Percentiles rank a stretch among this genome's conserved stretches.
Evolutionary conservation across 164 flowering plant genomes (phyloP).

Genomic region (Litsea cubeba): DNA sequence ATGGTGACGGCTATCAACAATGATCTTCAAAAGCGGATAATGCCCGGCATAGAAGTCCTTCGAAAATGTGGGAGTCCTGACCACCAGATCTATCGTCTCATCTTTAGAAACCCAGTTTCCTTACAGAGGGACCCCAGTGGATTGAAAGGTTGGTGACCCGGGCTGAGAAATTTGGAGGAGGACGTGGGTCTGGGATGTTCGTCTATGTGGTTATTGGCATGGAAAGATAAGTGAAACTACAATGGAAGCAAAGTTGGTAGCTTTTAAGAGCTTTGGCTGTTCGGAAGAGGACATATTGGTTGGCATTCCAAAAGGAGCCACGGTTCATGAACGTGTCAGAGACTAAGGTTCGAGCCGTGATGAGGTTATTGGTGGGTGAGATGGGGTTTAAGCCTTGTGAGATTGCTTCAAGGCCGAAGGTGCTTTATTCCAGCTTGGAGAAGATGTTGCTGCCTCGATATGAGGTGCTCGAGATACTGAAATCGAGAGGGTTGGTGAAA

Average conservation of each 20-base stretch:
- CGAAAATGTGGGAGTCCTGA: constrained; percentile 4
- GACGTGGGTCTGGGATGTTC: constrained; percentile 5
- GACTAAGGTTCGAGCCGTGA: too few species aligned
- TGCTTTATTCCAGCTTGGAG: too few species aligned
- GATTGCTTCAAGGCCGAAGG: too few species aligned
- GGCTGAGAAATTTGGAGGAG: constrained; percentile 7
- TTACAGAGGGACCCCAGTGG: background rate
- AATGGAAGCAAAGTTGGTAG: constrained; percentile 5
- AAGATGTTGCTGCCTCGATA: too few species aligned
- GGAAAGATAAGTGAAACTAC: background rate
- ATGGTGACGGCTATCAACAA: background rate
- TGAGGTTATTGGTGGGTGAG: too few species aligned
- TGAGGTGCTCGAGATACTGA: too few species aligned
- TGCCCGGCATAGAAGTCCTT: constrained; percentile 1
- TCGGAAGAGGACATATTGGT: constrained; percentile 1
- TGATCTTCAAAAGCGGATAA: background rate
- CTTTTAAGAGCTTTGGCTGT: constrained; percentile 13
- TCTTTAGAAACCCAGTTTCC: constrained; percentile 1
- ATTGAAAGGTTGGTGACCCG: background rate
- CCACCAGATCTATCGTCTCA: background rate
- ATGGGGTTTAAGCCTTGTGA: too few species aligned
- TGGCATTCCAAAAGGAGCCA: too few species aligned
- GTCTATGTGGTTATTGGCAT: background rate
- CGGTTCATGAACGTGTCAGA: too few species aligned
- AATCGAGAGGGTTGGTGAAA: too few species aligned